phyloP scores from a whole-genome alignment of 2,329 filamentous ascomycete species.

The Coniochaeta pulveracea region DNA sequence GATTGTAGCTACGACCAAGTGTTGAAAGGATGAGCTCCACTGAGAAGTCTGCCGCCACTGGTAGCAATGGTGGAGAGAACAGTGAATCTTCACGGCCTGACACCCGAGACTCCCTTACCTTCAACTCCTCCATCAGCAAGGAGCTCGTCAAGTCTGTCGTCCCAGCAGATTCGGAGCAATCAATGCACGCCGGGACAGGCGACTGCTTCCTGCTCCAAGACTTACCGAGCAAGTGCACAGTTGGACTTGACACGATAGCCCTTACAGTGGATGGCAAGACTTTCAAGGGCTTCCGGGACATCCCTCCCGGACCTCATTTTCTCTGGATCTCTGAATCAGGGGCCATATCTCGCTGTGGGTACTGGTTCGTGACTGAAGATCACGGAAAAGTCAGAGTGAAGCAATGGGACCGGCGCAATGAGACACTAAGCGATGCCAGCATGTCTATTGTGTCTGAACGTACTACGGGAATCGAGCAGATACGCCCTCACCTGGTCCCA shows the following conservation, averaged over 20 bases:
- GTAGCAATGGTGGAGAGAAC: no score
- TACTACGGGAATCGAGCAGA: conserved; percentile 24
- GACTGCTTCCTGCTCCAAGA: conserved; percentile 42
- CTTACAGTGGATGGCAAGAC: conserved; percentile 27
- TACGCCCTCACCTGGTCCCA: conserved; percentile 29
- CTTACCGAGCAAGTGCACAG: conserved; percentile 35
- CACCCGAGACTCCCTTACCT: no score
- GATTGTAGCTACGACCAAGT: no score
- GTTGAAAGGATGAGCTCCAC: no score
- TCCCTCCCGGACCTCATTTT: conserved; percentile 46
- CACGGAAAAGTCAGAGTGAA: conserved; percentile 29
- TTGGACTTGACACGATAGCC: conserved; percentile 41
- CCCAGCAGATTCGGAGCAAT: conserved; percentile 6
- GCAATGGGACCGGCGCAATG: conserved; percentile 45
- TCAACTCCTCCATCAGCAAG: no score
- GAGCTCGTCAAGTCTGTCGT: neutral
- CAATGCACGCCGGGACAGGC: conserved; percentile 21
- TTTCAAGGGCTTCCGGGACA: conserved; percentile 39
- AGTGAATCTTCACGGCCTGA: no score
- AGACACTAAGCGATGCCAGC: conserved; percentile 37
- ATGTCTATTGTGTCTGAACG: conserved; percentile 33
- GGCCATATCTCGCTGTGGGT: conserved; percentile 40
- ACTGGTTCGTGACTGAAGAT: conserved; percentile 38
- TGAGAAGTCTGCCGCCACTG: no score
- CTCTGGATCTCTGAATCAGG: conserved; percentile 43